phyloP scores from a whole-genome alignment of 192 early-diverging fungal species.

The Backusella sp. region DNA sequence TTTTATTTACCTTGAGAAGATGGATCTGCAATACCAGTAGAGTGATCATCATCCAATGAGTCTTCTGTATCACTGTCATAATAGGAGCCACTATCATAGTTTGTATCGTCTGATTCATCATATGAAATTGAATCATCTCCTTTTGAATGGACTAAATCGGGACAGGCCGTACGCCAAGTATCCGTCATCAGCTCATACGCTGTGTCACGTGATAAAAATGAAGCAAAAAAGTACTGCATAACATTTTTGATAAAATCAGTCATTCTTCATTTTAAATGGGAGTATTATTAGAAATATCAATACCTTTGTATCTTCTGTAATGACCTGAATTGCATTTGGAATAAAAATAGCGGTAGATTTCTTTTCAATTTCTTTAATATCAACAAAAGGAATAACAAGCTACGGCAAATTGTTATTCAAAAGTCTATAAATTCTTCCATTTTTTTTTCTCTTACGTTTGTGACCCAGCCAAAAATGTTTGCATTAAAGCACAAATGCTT shows the following conservation, averaged over 20 bases:
- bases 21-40: neutral
- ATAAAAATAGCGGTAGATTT: slow-evolving; percentile 76
- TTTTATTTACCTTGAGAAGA: neutral
- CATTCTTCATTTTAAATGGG: neutral
- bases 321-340: slow-evolving; percentile 79
- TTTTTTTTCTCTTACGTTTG: slow-evolving; percentile 42
- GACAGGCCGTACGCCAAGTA: slow-evolving; percentile 40
- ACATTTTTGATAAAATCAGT: neutral
- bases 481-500: slow-evolving; percentile 75
- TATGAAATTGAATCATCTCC: neutral
- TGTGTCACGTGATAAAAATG: slow-evolving; percentile 77
- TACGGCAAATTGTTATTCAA: slow-evolving; percentile 3
- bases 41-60: neutral
- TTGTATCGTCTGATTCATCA: slow-evolving; percentile 4
- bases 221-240: slow-evolving; percentile 66
- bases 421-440: neutral
- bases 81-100: neutral
- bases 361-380: slow-evolving; percentile 80
- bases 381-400: slow-evolving; percentile 65
- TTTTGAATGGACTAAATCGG: neutral
- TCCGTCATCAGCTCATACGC: slow-evolving; percentile 65
- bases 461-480: slow-evolving; percentile 85
- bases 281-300: neutral
- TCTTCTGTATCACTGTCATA: slow-evolving; percentile 2
- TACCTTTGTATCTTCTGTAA: slow-evolving; percentile 54